Evolutionary conservation across 2,329 filamentous ascomycete species (phyloP).

Genomic region (Aspergillus alliaceus): DNA sequence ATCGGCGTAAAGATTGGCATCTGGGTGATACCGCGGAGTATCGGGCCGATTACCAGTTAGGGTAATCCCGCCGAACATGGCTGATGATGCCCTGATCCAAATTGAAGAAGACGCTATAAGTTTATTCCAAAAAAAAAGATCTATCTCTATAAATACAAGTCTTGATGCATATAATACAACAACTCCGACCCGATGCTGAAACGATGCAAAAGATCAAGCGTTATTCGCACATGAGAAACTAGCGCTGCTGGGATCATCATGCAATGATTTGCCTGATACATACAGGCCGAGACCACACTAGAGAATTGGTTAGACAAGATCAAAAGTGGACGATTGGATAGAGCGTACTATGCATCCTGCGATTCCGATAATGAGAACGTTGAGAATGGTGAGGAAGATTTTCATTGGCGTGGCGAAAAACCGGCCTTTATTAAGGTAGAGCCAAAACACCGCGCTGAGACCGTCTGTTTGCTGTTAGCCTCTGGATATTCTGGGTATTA

Average conservation of each 20-base stretch:
- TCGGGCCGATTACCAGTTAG: too few relatives aligned
- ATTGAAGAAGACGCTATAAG: too few relatives aligned
- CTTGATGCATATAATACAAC: background rate
- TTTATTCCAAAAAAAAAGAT: background rate
- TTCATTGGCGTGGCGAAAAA: slow-evolving; percentile 23
- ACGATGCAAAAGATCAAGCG: slow-evolving; percentile 3
- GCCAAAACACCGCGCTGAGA: slow-evolving; percentile 29
- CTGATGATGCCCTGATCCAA: too few relatives aligned
- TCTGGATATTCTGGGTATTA: background rate
- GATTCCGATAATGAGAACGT: slow-evolving; percentile 15
- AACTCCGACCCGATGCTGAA: background rate
- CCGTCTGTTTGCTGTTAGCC: slow-evolving; percentile 11
- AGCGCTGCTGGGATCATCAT: slow-evolving; percentile 24
- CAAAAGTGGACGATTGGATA: background rate
- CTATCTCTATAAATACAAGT: background rate
- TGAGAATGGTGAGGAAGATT: slow-evolving; percentile 20
- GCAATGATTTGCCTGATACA: slow-evolving; percentile 29
- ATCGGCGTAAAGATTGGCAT: too few relatives aligned
- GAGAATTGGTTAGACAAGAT: slow-evolving; percentile 3
- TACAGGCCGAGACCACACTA: slow-evolving; percentile 35
- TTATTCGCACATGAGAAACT: slow-evolving; percentile 32
- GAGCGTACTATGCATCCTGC: slow-evolving; percentile 17
- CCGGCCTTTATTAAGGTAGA: slow-evolving; percentile 25
- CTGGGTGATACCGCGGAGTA: too few relatives aligned
- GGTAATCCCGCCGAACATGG: too few relatives aligned